Evolutionary conservation across 1,284 basidiomycete genomes (phyloP).

Genomic region (Cryptococcus jaspeensis): DNA sequence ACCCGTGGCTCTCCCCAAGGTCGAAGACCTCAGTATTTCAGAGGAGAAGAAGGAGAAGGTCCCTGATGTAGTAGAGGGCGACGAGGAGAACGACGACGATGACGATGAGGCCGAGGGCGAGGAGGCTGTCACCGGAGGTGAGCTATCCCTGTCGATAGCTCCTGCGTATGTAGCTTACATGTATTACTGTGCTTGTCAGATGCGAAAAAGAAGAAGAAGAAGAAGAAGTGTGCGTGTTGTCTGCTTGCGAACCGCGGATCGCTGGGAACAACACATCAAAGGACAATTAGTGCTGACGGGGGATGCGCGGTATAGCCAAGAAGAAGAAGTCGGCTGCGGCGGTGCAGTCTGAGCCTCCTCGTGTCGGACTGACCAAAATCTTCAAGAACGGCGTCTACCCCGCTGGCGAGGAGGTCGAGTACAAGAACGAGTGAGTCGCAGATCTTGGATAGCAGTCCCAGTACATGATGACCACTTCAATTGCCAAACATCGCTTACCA

Average conservation of each 20-base stretch:
- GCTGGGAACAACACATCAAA: too few species aligned
- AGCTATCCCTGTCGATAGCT: conserved; percentile 1
- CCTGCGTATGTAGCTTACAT: background rate
- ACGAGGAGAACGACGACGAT: conserved; percentile 47
- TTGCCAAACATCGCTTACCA: background rate
- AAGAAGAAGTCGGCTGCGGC: conserved; percentile 62
- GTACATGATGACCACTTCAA: too few species aligned
- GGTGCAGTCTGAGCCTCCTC: conserved; percentile 88
- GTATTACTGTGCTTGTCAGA: conserved; percentile 9
- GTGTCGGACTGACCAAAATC: conserved; percentile 82
- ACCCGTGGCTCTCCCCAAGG: conserved; percentile 32
- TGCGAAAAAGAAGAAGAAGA: conserved; percentile 83
- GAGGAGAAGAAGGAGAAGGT: conserved; percentile 24
- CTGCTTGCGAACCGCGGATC: background rate
- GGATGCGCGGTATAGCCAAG: conserved; percentile 54
- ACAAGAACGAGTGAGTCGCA: conserved; percentile 74
- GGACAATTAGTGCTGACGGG: background rate
- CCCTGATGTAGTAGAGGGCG: conserved; percentile 15
- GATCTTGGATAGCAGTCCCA: background rate
- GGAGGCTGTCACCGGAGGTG: conserved; percentile 19
- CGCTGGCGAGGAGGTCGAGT: conserved; percentile 87
- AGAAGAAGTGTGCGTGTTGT: conserved; percentile 66
- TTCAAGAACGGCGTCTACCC: conserved; percentile 85
- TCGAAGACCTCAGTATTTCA: conserved; percentile 33
- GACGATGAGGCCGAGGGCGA: conserved; percentile 42